Evolutionary conservation across 805 yeast species (phyloP).

Genomic region (Zygosaccharomyces pseudorouxii): DNA sequence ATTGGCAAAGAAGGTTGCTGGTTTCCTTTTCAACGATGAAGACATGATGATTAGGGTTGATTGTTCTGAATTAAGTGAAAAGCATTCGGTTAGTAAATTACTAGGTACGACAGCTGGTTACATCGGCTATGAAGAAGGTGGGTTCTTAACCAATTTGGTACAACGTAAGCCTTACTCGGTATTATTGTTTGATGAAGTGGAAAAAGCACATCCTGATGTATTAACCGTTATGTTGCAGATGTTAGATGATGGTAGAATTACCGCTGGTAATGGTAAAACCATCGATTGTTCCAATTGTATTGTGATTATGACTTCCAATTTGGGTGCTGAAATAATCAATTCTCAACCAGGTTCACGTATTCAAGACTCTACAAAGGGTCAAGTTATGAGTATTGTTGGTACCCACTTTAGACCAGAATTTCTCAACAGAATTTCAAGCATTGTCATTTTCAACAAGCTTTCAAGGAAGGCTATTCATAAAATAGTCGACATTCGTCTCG

Average conservation of each 20-base stretch:
- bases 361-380: constrained; percentile 61
- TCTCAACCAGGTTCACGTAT: constrained; percentile 61
- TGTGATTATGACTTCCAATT: constrained; percentile 93
- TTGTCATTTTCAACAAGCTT: constrained; percentile 87
- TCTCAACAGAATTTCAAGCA: constrained; percentile 90
- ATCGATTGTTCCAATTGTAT: constrained; percentile 90
- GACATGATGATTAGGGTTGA: constrained; percentile 96
- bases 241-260: constrained; percentile 93
- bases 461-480: constrained; percentile 87
- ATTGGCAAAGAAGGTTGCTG: constrained; percentile 93
- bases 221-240: constrained; percentile 86
- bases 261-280: constrained; percentile 90
- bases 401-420: constrained; percentile 96
- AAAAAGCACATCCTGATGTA: constrained; percentile 98
- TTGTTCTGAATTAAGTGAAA: constrained; percentile 93
- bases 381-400: constrained; percentile 79
- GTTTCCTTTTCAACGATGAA: constrained; percentile 92
- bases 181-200: constrained; percentile 94
- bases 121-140: constrained; percentile 97
- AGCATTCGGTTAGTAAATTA: constrained; percentile 90
- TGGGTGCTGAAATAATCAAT: constrained; percentile 89
- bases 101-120: constrained; percentile 98
- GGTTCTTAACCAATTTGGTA: constrained; percentile 87
- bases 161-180: constrained; percentile 93
- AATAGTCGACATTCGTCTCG: constrained; percentile 80